These are phyloP conservation scores for Tilletia caries DNA, from an alignment of 1,284 basidiomycete species.

Conservation along the genomic window DNA sequence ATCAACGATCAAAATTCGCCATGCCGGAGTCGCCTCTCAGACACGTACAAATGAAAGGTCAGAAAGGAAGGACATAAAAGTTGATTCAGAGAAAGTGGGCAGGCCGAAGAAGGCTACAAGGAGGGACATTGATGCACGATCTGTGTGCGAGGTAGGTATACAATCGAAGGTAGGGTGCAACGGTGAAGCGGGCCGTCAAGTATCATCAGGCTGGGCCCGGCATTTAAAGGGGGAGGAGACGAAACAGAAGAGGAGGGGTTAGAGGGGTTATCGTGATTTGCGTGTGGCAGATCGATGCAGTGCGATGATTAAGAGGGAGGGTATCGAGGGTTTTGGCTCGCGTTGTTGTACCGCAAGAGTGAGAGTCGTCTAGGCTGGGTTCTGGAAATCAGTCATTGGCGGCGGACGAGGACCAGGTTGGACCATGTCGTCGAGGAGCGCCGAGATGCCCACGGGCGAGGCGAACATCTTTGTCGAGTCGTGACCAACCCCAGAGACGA, in stretches of 20 bases:
- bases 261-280: background rate
- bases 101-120: no score
- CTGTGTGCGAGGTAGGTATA: no score
- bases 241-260: background rate
- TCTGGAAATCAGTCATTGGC: background rate
- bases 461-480: slow-evolving; percentile 9
- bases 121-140: no score
- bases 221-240: background rate
- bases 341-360: no score
- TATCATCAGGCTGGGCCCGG: background rate
- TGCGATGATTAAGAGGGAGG: background rate
- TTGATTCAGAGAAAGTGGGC: no score
- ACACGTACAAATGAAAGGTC: no score
- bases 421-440: background rate
- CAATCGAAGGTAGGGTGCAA: no score
- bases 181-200: background rate
- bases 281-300: no score
- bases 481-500: background rate
- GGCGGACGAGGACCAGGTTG: slow-evolving; percentile 1
- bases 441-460: slow-evolving; percentile 3
- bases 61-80: no score
- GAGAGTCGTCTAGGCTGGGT: background rate
- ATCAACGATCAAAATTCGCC: no score
- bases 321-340: no score
- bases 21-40: no score